Base-by-base conservation (phyloP, 2,329 filamentous ascomycete genomes). In the Pestalotiopsis sp. region DNA sequence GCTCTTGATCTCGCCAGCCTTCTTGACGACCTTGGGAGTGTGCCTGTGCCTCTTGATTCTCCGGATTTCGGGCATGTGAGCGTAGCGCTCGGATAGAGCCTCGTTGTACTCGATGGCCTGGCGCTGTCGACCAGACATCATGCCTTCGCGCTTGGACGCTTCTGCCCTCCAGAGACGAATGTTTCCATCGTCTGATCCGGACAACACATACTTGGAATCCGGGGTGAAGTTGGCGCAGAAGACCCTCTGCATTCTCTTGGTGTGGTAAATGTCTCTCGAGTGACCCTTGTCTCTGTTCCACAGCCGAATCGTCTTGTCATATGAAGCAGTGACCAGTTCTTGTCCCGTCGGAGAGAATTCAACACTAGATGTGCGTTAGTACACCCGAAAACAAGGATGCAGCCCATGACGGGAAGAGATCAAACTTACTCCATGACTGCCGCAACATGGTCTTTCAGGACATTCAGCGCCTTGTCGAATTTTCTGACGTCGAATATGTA, bases 261-360 rank as follows among this genome's bases (percentile, higher is more conserved):
- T 98, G 84, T 98, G 95, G 82, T 98, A 99, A 63, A 98, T 90
- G 77, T 99, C 96, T 74, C 95, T 88, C 14, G 93, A 95, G 81
- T 96, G 93, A 27, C 95, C 95, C 70, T 91, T 85, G 72, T 91
- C 88, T 68, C 93, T 88, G 78, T 90, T 90, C 93, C 94, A 98
- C 64, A 98, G 84, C 64, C 96, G 90, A 66, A 99, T 86, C 4
- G 94, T 97, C 70, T 94, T 90, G 77, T 97, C 93, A 78, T 95
- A 94, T 0, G 92, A 94, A 4, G 93, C 96, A 14, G 92, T 93
- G 23, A 98, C 94, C 60, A 99, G 88, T 79, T 98, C 95, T 79
- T 98, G 92, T 69, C 96, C 96, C 0, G 96, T 98, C 0, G 96
- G 95, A 63, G 92, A 95, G 82, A 95, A 99, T 77, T 98, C 94